Conservation (phyloP, 2,329 filamentous ascomycete species). For the Coniochaeta prunicola region DNA sequence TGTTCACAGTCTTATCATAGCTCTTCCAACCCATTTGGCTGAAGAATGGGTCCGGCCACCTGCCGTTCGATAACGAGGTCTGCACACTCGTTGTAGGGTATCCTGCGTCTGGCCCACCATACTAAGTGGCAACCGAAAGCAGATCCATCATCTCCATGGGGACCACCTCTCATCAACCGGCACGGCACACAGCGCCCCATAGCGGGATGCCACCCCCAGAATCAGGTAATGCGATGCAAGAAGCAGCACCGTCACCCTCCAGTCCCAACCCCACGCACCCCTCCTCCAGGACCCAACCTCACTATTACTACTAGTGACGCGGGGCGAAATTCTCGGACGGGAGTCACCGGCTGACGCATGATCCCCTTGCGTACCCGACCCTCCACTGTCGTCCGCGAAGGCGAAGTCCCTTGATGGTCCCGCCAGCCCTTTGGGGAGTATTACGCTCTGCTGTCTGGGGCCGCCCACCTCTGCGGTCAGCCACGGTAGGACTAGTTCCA, state of each 20-base stretch:
- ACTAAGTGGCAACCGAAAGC: too few species aligned
- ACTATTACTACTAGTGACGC: background rate
- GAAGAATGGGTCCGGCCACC: too few species aligned
- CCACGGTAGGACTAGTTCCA: constrained; percentile 45
- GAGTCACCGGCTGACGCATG: background rate
- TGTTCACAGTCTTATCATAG: too few species aligned
- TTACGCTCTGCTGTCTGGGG: background rate
- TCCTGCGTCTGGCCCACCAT: too few species aligned
- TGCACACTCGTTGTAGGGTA: too few species aligned
- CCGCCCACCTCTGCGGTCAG: background rate
- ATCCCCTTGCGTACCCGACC: constrained; percentile 7
- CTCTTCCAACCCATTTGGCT: too few species aligned
- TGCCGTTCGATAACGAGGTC: too few species aligned
- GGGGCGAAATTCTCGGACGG: background rate
- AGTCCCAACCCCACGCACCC: constrained; percentile 21
- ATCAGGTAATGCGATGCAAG: constrained; percentile 26
- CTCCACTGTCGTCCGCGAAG: background rate
- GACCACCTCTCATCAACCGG: background rate
- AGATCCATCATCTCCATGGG: background rate
- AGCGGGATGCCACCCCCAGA: constrained; percentile 22
- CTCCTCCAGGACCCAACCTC: background rate
- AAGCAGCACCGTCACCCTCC: constrained; percentile 24
- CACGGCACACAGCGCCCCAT: constrained; percentile 24
- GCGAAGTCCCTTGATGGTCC: background rate
- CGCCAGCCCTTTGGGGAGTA: background rate